Base-by-base conservation (phyloP, 2,329 filamentous ascomycete species). In the Knufia fluminis region DNA sequence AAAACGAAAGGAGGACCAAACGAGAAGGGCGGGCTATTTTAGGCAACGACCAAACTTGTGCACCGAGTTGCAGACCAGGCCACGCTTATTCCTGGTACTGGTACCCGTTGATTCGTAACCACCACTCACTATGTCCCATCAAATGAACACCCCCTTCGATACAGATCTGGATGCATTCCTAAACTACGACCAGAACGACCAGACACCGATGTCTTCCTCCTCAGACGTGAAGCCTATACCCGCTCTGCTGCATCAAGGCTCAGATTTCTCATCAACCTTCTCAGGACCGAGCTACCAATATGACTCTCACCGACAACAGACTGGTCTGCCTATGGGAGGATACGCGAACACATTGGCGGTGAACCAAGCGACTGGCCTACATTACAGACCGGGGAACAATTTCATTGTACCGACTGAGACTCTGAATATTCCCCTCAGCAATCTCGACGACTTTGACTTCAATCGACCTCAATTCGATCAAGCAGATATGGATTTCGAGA, bases 221-320 rank as follows among this genome's bases (percentile, higher is more conserved):
- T 52, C 58, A 26, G 50, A 52, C 48, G 58, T 63, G 44, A 64
- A 65, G 50, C 58, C 66, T 32, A 64, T 68, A 53, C 60, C 64
- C 35, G 59, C 64, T 50, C 50, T 68, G 47, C 54, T 61, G 16
- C 62, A 62, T 39, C 67, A 68, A 52, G 64, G 66, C 4, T 63
- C 68, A 24, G 57, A 63, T 41, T 60, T 60, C 45, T 60, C 66
- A 35, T 63, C 68, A n/a, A 62, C 64, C 17, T 79, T 90, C 62
- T 82, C 80, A 42, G 86, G 82, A 31, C 91, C 92, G 7, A 95
- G 88, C 67, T 90, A 96, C 71, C 87, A 94, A 69, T 97, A 97
- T 74, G 86, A 89, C 62, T 82, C 87, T 63, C 94, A 96, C 73
- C 86, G 88, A 71, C 92, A 98, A 66, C 90, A 96, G 72, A 96